A percentile compares a stretch with the other conserved stretches of the same genome.
Conservation (phyloP, 75 land plant genomes). For the Cryptomeria japonica region DNA sequence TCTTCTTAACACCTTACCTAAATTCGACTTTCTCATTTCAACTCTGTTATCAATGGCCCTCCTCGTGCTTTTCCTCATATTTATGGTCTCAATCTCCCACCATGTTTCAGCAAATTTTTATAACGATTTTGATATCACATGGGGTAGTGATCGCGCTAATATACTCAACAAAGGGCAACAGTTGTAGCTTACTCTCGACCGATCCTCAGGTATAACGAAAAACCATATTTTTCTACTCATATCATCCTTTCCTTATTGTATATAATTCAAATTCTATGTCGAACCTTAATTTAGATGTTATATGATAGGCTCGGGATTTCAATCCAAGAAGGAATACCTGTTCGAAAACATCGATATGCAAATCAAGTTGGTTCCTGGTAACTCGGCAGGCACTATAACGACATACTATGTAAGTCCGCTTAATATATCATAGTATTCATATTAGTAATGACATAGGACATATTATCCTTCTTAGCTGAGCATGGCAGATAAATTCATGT, state of each 20-base stretch:
- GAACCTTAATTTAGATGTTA: neutral
- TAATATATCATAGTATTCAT: too few relatives aligned
- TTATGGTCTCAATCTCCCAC: neutral
- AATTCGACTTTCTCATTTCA: too few relatives aligned
- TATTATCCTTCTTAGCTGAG: too few relatives aligned
- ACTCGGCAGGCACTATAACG: constrained; percentile 14
- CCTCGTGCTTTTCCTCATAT: too few relatives aligned
- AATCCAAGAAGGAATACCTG: constrained; percentile 7
- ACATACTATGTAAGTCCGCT: constrained; percentile 13
- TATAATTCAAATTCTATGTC: neutral
- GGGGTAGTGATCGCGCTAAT: neutral
- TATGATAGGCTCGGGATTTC: neutral
- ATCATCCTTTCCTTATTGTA: too few relatives aligned
- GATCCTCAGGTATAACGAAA: neutral
- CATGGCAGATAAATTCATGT: neutral
- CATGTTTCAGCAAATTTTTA: neutral
- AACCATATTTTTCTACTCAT: too few relatives aligned
- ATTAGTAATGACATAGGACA: too few relatives aligned
- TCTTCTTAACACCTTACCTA: too few relatives aligned
- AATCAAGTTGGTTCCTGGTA: constrained; percentile 13
- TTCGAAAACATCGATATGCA: constrained; percentile 7
- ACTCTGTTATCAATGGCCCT: too few relatives aligned
- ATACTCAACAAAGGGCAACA: neutral
- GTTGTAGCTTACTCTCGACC: neutral
- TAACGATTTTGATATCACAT: neutral